These are phyloP conservation scores for Wallacemonas collosoma DNA, from an alignment of 208 protist species.

Conservation along the genomic window DNA sequence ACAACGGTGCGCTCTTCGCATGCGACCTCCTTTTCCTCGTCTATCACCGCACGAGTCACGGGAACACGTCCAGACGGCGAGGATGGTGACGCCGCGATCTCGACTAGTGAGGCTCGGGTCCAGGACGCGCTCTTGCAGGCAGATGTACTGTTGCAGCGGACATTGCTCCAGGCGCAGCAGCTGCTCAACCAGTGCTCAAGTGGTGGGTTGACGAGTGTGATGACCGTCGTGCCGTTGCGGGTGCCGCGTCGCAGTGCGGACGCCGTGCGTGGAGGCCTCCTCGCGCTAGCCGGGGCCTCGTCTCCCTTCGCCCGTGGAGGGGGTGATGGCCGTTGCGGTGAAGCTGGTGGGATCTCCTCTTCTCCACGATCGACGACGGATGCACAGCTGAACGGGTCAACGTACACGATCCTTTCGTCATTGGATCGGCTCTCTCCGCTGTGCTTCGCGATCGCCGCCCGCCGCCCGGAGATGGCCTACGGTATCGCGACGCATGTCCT, in stretches of 20 bases:
- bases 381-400: conserved; percentile 10
- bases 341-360: background rate
- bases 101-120: background rate
- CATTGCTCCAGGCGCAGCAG: conserved; percentile 18
- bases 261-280: conserved; percentile 2
- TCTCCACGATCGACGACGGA: no score
- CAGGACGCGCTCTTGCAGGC: conserved; percentile 7
- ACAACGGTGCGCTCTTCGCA: conserved; percentile 27
- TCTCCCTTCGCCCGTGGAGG: conserved; percentile 16
- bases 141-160: conserved; percentile 3
- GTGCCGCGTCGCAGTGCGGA: conserved; percentile 16
- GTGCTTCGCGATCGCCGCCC: conserved; percentile 55
- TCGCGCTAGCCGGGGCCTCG: conserved; percentile 45
- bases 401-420: conserved; percentile 31
- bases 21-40: background rate
- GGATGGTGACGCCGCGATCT: background rate
- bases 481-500: conserved; percentile 62
- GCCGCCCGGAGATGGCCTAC: conserved; percentile 62
- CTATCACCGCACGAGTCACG: conserved; percentile 5
- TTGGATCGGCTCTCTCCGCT: conserved; percentile 51
- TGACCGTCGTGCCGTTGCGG: conserved; percentile 8
- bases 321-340: conserved; percentile 17
- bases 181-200: conserved; percentile 27
- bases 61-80: background rate
- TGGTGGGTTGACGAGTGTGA: conserved; percentile 16